phyloP scores from a whole-genome alignment of 805 yeast species.

The Clavispora phyllophila region DNA sequence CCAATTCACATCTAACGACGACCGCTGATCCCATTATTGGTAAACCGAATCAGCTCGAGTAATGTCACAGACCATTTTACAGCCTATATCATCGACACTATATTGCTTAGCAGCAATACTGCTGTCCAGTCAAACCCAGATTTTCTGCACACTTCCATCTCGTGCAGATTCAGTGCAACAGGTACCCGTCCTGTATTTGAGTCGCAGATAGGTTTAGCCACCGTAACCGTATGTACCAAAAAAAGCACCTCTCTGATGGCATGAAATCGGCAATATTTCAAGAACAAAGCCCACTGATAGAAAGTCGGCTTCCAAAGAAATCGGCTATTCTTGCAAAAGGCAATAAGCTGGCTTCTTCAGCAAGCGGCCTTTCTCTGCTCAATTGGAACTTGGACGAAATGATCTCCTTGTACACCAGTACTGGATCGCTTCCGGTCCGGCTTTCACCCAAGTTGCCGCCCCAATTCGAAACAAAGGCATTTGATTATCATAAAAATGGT shows the following conservation, averaged over 20 bases:
- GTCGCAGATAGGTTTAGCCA: not conserved
- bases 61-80: too few species aligned
- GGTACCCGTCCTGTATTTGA: not conserved
- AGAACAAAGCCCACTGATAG: conserved; percentile 7
- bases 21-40: too few species aligned
- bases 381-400: conserved; percentile 39
- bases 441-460: conserved; percentile 38
- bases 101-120: too few species aligned
- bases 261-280: conserved; percentile 19
- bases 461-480: conserved; percentile 7
- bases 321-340: not conserved
- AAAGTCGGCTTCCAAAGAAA: conserved; percentile 8
- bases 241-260: not conserved
- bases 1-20: too few species aligned
- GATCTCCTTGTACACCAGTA: conserved; percentile 27
- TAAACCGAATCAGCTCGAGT: too few species aligned
- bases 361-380: not conserved
- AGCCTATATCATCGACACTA: too few species aligned
- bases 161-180: too few species aligned
- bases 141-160: too few species aligned
- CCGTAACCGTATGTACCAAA: not conserved
- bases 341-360: not conserved
- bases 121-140: too few species aligned
- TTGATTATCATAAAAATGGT: not conserved
- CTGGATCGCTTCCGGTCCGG: conserved; percentile 32